A percentile compares a stretch with the other conserved stretches of the same genome.
phyloP scores from a whole-genome alignment of 257 asterid genomes.

The Nicotiana undulata region DNA sequence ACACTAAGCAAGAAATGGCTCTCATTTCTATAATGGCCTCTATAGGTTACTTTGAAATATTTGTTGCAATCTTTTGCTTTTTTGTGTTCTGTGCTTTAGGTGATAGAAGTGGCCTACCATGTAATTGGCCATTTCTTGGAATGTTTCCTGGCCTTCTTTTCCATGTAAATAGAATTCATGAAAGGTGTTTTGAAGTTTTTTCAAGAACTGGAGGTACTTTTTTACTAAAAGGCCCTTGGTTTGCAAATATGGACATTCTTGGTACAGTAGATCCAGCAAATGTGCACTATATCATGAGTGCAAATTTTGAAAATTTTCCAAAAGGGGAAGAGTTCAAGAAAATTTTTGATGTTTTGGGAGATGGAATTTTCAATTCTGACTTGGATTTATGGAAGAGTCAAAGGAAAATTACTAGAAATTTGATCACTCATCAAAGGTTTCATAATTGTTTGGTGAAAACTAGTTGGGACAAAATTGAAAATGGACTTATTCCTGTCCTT shows the following conservation, averaged over 20 bases:
- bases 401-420: constrained; percentile 28
- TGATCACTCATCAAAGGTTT: constrained; percentile 31
- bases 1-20: not conserved
- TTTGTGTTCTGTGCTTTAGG: constrained; percentile 16
- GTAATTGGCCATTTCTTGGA: constrained; percentile 45
- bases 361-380: constrained; percentile 52
- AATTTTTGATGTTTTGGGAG: constrained; percentile 46
- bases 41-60: constrained; percentile 24
- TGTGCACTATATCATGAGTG: constrained; percentile 45
- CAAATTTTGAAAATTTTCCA: constrained; percentile 37
- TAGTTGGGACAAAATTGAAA: constrained; percentile 29
- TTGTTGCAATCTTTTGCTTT: constrained; percentile 21
- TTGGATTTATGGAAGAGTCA: constrained; percentile 37
- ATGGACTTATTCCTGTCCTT: constrained; percentile 34
- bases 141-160: constrained; percentile 28
- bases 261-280: constrained; percentile 38
- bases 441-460: constrained; percentile 22
- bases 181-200: constrained; percentile 16
- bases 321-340: constrained; percentile 44
- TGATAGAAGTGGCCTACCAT: constrained; percentile 14
- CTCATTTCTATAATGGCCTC: not conserved
- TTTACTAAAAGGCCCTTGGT: constrained; percentile 39
- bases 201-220: constrained; percentile 22
- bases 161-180: constrained; percentile 29
- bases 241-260: constrained; percentile 45